Conservation (phyloP, 805 yeast genomes). For the Grigorovia jiainica region DNA sequence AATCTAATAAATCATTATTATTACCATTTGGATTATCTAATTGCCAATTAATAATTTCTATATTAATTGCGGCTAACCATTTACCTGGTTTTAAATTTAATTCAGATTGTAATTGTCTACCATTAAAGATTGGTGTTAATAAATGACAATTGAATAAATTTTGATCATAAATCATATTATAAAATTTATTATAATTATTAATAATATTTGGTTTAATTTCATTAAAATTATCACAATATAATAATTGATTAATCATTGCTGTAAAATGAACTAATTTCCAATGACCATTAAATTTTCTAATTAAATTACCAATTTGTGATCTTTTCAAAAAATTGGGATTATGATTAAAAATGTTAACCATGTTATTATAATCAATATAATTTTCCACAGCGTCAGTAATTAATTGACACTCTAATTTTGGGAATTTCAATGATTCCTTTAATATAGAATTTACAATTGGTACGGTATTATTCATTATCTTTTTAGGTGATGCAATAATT, state of each 20-base stretch:
- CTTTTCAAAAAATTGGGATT: constrained; percentile 26
- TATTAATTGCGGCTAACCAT: constrained; percentile 60
- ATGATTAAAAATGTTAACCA: constrained; percentile 22
- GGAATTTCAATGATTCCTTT: constrained; percentile 61
- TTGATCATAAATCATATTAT: constrained; percentile 18
- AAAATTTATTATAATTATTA: constrained; percentile 29
- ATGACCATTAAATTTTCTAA: constrained; percentile 45
- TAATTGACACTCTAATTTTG: constrained; percentile 44
- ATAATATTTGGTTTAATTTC: constrained; percentile 1
- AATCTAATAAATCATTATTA: constrained; percentile 46
- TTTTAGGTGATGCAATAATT: constrained; percentile 21
- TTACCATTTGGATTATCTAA: constrained; percentile 55
- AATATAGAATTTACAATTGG: constrained; percentile 38
- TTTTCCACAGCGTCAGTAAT: constrained; percentile 38
- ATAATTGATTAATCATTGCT: constrained; percentile 17
- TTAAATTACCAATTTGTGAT: constrained; percentile 49
- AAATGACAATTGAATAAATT: constrained; percentile 24
- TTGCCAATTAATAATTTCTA: constrained; percentile 61
- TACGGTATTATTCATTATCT: constrained; percentile 17
- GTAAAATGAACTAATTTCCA: constrained; percentile 39
- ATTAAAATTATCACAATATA: constrained; percentile 2
- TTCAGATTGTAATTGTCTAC: constrained; percentile 50
- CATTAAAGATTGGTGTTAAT: constrained; percentile 63
- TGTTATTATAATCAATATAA: constrained; percentile 17
- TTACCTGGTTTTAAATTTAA: constrained; percentile 69